phyloP scores from a whole-genome alignment of 2,329 filamentous ascomycete genomes.

The Exophiala oligosperma region DNA sequence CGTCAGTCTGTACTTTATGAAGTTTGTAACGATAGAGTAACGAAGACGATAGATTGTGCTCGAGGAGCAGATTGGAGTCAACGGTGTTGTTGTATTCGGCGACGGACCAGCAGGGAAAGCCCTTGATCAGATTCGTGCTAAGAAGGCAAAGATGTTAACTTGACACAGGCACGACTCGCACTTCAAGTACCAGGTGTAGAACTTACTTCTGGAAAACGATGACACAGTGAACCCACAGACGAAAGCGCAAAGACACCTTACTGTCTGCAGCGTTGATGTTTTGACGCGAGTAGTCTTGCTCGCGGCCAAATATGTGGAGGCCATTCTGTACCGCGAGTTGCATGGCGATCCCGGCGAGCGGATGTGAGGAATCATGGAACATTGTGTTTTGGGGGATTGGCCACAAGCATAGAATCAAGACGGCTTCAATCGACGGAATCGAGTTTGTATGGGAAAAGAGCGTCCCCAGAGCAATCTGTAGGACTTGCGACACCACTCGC shows the following conservation, averaged over 20 bases:
- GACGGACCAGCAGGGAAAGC: constrained; percentile 1
- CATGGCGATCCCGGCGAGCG: constrained; percentile 10
- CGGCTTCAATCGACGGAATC: constrained; percentile 7
- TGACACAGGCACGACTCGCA: no score
- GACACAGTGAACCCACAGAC: constrained; percentile 14
- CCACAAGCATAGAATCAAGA: constrained; percentile 12
- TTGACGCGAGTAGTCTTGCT: constrained; percentile 15
- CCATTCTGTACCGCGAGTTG: constrained; percentile 14
- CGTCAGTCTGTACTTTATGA: constrained; percentile 7
- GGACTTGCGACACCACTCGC: constrained; percentile 9
- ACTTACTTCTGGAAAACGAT: constrained; percentile 10
- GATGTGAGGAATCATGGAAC: constrained; percentile 9
- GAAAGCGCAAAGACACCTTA: constrained; percentile 8
- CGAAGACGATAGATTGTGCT: no score
- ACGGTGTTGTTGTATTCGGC: no score
- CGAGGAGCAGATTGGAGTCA: no score
- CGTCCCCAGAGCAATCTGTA: constrained; percentile 4
- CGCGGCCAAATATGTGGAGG: constrained; percentile 10
- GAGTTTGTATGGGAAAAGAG: constrained; percentile 8
- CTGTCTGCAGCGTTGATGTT: constrained; percentile 1
- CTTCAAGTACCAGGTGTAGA: background rate
- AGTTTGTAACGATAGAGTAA: constrained; percentile 6
- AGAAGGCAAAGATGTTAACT: no score
- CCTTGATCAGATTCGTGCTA: constrained; percentile 9
- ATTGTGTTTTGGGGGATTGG: constrained; percentile 10